A percentile compares a stretch with the other conserved stretches of the same genome.
phyloP scores from a whole-genome alignment of 495 filamentous ascomycete genomes.

The Aspergillus homomorphus region DNA sequence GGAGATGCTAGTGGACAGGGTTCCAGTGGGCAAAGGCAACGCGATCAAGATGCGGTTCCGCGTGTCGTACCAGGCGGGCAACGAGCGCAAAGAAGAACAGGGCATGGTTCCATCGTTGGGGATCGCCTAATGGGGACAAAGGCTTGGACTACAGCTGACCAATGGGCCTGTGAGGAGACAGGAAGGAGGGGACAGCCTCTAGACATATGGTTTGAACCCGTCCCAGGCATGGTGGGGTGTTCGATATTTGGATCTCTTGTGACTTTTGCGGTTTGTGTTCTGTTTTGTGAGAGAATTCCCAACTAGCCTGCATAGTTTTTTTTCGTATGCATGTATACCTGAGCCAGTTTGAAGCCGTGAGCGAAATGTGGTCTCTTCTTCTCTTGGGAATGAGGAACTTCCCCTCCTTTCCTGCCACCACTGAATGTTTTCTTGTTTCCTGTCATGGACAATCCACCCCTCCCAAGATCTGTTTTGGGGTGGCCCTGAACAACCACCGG shows the following conservation, averaged over 20 bases:
- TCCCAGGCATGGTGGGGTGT: background rate
- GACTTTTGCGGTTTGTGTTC: background rate
- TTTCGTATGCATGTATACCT: slow-evolving; percentile 3
- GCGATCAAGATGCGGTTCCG: slow-evolving; percentile 86
- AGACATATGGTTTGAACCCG: background rate
- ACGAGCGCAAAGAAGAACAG: slow-evolving; percentile 68
- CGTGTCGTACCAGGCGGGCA: slow-evolving; percentile 70
- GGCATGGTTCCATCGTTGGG: slow-evolving; percentile 86
- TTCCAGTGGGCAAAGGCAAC: slow-evolving; percentile 66
- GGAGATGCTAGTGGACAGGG: slow-evolving; percentile 71
- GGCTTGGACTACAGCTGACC: background rate
- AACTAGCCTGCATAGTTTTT: slow-evolving; percentile 7
- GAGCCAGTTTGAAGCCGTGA: slow-evolving; percentile 1
- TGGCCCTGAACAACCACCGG: background rate
- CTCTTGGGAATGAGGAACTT: background rate
- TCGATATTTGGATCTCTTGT: background rate
- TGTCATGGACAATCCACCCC: background rate
- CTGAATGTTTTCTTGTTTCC: background rate
- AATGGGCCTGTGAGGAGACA: background rate
- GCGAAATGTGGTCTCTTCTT: background rate
- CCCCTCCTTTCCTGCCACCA: background rate
- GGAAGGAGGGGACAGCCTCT: background rate
- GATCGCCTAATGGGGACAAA: slow-evolving; percentile 49
- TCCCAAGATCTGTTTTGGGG: background rate
- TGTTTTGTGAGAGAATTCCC: background rate